Percentiles rank a stretch among this genome's conserved stretches.
These are phyloP conservation scores for Tetratostichococcus sp. DNA, from an alignment of 139 green algal genomes.

Conservation along the genomic window DNA sequence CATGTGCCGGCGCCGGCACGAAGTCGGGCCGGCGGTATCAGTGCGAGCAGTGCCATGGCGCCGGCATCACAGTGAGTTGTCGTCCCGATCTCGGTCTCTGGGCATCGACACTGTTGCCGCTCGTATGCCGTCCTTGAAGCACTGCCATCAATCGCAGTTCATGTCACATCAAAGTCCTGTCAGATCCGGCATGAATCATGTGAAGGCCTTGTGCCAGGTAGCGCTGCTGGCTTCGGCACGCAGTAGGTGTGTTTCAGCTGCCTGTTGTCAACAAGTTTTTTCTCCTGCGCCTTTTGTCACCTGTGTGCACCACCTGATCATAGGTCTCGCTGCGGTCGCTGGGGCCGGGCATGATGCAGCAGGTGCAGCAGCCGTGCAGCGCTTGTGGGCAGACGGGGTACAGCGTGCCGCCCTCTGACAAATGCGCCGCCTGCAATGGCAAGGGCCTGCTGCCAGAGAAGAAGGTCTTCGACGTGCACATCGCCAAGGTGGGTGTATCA, in stretches of 20 bases:
- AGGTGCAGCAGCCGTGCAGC: constrained; percentile 91
- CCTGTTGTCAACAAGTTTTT: too few species aligned
- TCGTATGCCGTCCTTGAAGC: too few species aligned
- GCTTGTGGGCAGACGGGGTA: constrained; percentile 78
- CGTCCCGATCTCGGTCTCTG: too few species aligned
- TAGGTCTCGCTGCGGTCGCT: constrained; percentile 87
- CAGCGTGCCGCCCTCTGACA: constrained; percentile 58
- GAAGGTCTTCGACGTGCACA: constrained; percentile 96
- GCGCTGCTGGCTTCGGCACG: too few species aligned
- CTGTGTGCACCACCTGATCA: too few species aligned
- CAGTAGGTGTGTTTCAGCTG: too few species aligned
- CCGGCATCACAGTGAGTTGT: constrained; percentile 32
- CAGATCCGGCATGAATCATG: too few species aligned
- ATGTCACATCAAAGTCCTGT: too few species aligned
- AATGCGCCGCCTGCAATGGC: constrained; percentile 73
- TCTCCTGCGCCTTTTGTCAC: too few species aligned
- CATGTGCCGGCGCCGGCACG: constrained; percentile 83
- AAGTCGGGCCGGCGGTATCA: constrained; percentile 82
- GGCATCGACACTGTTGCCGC: too few species aligned
- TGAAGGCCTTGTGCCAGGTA: too few species aligned
- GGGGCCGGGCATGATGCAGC: constrained; percentile 98
- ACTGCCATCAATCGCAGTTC: too few species aligned
- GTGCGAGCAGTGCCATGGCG: constrained; percentile 81
- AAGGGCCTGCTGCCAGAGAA: constrained; percentile 76
- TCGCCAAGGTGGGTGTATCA: constrained; percentile 38